Evolutionary conservation across 345 rosid genomes (phyloP).

Genomic region (Gossypium thurberi): DNA sequence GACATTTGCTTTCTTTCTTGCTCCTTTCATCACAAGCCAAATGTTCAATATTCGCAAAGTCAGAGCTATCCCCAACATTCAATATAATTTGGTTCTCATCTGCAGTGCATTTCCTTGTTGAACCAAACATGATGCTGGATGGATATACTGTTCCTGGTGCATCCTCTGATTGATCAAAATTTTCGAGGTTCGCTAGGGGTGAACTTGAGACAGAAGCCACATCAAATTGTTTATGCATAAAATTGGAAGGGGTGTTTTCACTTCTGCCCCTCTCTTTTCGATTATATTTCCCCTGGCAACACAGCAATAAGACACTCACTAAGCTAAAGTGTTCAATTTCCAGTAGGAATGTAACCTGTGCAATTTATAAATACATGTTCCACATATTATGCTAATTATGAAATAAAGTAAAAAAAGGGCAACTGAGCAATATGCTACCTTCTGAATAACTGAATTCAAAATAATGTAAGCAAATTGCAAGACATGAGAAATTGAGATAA

Average conservation of each 20-base stretch:
- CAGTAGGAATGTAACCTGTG: background rate
- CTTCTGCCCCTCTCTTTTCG: conserved; percentile 16
- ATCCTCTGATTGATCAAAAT: conserved; percentile 29
- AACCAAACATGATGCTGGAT: conserved; percentile 22
- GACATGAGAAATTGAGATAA: background rate
- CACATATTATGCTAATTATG: background rate
- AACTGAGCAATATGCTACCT: background rate
- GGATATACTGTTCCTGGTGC: conserved; percentile 33
- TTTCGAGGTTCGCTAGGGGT: conserved; percentile 12
- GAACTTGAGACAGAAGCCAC: conserved; percentile 19
- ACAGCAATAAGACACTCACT: background rate
- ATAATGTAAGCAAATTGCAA: conserved; percentile 4
- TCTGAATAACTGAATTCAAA: background rate
- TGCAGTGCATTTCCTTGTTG: conserved; percentile 21
- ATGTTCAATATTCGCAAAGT: conserved; percentile 23
- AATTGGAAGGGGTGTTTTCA: conserved; percentile 13
- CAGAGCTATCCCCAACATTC: conserved; percentile 19
- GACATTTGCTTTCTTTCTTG: conserved; percentile 20
- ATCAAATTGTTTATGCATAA: conserved; percentile 15
- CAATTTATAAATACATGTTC: background rate
- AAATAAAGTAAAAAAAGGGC: background rate
- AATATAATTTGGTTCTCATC: conserved; percentile 26
- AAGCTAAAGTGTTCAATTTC: background rate
- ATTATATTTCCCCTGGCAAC: conserved; percentile 28
- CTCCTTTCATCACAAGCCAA: conserved; percentile 25